Percentiles rank a stretch among this genome's conserved stretches.
Conservation (phyloP, 108 stramenopile genomes). For the Fragilaria radians region DNA sequence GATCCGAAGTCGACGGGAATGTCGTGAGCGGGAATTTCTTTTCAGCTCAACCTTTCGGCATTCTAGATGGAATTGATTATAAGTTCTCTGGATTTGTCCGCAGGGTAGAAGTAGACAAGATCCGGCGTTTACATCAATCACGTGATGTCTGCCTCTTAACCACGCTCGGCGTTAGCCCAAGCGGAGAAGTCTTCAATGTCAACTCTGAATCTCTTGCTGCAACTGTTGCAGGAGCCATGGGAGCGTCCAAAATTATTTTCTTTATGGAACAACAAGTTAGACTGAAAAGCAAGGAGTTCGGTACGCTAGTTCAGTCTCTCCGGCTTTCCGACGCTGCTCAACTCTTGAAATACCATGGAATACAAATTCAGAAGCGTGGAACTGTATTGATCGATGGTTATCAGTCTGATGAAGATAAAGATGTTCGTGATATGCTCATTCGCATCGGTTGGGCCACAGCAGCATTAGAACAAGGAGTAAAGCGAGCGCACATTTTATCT, state of each 20-base stretch:
- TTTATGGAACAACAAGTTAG: slow-evolving; percentile 50
- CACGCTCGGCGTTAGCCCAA: slow-evolving; percentile 82
- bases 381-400: slow-evolving; percentile 1
- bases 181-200: slow-evolving; percentile 93
- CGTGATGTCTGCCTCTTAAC: slow-evolving; percentile 91
- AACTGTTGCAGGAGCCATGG: slow-evolving; percentile 63
- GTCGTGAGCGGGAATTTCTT: slow-evolving; percentile 87
- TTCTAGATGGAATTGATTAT: slow-evolving; percentile 69
- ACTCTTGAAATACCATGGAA: slow-evolving; percentile 50
- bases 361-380: slow-evolving; percentile 58
- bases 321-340: slow-evolving; percentile 69
- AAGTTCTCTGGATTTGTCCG: slow-evolving; percentile 89
- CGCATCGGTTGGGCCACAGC: slow-evolving; percentile 74
- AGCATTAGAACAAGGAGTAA: slow-evolving; percentile 81
- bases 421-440: slow-evolving; percentile 43
- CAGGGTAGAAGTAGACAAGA: slow-evolving; percentile 82
- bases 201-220: slow-evolving; percentile 82
- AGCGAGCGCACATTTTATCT: slow-evolving; percentile 82
- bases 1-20: slow-evolving; percentile 53
- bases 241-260: slow-evolving; percentile 86
- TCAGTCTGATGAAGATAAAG: slow-evolving; percentile 25
- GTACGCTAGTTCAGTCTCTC: slow-evolving; percentile 54
- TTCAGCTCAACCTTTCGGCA: slow-evolving; percentile 81
- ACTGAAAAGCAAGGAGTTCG: slow-evolving; percentile 51
- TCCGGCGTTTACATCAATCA: slow-evolving; percentile 63